Percentiles rank a stretch among this genome's conserved stretches.
Evolutionary conservation across 192 early-diverging fungal genomes (phyloP).

Genomic region (Backusella westeae): DNA sequence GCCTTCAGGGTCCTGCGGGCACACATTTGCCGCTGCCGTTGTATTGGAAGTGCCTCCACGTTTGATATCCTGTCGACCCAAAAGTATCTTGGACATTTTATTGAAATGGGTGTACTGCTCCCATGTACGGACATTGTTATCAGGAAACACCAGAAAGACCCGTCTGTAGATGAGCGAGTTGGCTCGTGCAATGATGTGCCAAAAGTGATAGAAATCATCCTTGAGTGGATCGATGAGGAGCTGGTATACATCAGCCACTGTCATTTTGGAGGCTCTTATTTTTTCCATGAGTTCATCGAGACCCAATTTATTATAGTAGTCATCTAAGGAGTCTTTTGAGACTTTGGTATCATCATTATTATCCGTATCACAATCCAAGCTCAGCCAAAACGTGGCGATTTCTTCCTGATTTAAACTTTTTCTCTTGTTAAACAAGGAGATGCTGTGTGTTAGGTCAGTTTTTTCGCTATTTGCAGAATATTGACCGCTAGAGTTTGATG

Average conservation of each 20-base stretch:
- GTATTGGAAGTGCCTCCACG: background rate
- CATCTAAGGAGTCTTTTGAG: background rate
- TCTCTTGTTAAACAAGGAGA: constrained; percentile 10
- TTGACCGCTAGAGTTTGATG: background rate
- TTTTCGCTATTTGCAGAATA: background rate
- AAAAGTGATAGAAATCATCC: constrained; percentile 55
- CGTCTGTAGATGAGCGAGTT: constrained; percentile 68
- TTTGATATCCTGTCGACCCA: constrained; percentile 13
- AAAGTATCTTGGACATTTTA: constrained; percentile 13
- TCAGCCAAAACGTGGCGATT: background rate
- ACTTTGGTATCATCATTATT: constrained; percentile 22
- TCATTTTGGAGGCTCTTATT: background rate
- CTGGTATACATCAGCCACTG: background rate
- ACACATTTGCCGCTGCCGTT: constrained; percentile 4
- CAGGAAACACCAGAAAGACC: constrained; percentile 76
- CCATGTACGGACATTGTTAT: constrained; percentile 74
- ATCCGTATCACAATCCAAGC: constrained; percentile 17
- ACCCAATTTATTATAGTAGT: background rate
- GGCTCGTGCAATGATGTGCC: constrained; percentile 55
- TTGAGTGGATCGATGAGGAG: constrained; percentile 64
- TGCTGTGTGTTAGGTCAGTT: background rate
- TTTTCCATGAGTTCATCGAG: background rate
- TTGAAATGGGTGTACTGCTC: constrained; percentile 43
- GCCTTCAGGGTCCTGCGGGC: background rate
- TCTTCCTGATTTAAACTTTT: constrained; percentile 13